These are phyloP conservation scores for Solanum chacoense DNA, from an alignment of 305 asterid species.

Conservation along the genomic window DNA sequence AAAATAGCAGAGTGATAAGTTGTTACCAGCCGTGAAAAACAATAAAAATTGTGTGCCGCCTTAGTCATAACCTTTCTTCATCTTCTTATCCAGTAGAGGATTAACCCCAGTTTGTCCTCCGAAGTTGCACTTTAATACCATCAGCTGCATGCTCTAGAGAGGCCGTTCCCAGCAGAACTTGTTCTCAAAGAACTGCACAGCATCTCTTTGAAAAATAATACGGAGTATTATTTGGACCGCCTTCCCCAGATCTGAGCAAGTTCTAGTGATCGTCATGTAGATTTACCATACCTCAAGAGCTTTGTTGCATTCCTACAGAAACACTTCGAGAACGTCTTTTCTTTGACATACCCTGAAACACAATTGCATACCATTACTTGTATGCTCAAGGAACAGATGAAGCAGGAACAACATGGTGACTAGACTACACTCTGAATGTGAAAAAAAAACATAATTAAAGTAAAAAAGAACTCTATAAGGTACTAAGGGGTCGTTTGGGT, in stretches of 20 bases:
- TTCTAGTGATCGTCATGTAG: background rate
- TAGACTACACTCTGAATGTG: background rate
- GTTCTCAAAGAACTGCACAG: background rate
- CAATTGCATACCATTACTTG: background rate
- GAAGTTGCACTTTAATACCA: background rate
- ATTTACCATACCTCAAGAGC: constrained; percentile 30
- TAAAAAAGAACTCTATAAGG: background rate
- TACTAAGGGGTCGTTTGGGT: background rate
- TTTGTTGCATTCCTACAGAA: constrained; percentile 36
- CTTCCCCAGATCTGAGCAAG: background rate
- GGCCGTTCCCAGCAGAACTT: background rate
- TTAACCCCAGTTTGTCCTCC: background rate
- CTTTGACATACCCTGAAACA: constrained; percentile 38
- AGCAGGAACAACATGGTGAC: background rate
- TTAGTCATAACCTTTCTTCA: background rate
- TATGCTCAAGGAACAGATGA: background rate
- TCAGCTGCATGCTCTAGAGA: background rate
- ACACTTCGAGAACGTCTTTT: constrained; percentile 60
- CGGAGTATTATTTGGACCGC: background rate
- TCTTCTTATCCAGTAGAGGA: background rate
- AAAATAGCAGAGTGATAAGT: background rate
- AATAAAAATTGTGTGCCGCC: background rate
- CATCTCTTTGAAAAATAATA: background rate
- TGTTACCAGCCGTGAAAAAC: background rate
- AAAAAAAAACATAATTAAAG: background rate